phyloP scores from a whole-genome alignment of 345 rosid species.

The Erysimum cheiranthoides region DNA sequence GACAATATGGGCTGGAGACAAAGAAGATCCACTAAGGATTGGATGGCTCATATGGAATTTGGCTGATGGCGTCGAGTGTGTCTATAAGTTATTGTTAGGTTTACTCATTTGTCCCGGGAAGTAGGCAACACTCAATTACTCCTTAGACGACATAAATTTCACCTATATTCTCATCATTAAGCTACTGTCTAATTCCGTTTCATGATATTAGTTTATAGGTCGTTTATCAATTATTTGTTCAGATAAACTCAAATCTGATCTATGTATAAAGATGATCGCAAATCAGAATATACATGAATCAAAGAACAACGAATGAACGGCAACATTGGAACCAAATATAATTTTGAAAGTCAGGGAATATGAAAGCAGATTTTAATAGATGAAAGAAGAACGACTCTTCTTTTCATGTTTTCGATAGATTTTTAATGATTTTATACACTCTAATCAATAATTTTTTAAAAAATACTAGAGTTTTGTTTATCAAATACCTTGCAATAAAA shows the following conservation, averaged over 20 bases:
- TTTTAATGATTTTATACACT: background rate
- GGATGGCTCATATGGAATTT: slow-evolving; percentile 45
- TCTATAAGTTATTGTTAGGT: slow-evolving; percentile 43
- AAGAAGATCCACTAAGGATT: slow-evolving; percentile 47
- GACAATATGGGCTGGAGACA: slow-evolving; percentile 48
- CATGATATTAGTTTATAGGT: slow-evolving; percentile 8
- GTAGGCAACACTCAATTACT: slow-evolving; percentile 44
- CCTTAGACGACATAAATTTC: background rate
- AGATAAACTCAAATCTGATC: slow-evolving; percentile 8
- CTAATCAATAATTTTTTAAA: background rate
- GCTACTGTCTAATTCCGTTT: slow-evolving; percentile 17
- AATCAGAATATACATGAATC: background rate
- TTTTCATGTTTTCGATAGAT: background rate
- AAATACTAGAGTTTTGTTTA: background rate
- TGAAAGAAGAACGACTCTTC: background rate
- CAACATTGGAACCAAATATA: background rate
- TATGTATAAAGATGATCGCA: background rate
- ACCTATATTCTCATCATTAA: slow-evolving; percentile 31
- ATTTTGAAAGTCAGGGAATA: background rate
- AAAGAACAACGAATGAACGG: background rate
- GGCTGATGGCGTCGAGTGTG: slow-evolving; percentile 44
- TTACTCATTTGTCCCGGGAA: slow-evolving; percentile 47
- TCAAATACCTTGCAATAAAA: background rate
- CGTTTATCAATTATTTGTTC: slow-evolving; percentile 22
- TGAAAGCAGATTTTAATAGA: background rate